Evolutionary conservation across 2,329 filamentous ascomycete species (phyloP).

Genomic region (Endothia cerciana): DNA sequence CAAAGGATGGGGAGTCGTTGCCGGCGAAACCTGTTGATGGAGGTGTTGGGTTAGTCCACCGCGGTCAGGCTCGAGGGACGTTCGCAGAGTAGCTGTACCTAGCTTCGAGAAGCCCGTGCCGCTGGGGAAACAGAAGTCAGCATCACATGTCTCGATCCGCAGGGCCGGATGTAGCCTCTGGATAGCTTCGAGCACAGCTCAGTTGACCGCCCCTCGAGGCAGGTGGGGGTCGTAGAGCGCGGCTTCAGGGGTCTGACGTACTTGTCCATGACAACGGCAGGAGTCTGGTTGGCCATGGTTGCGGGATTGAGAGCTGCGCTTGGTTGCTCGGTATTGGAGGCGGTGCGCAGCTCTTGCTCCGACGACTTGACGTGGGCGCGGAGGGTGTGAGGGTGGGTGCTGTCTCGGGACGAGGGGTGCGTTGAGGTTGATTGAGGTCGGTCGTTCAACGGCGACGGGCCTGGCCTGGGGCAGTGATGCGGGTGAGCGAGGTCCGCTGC

Average conservation of each 20-base stretch:
- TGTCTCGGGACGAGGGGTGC: conserved; percentile 18
- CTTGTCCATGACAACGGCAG: conserved; percentile 99
- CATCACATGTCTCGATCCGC: conserved; percentile 29
- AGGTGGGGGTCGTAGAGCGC: conserved; percentile 30
- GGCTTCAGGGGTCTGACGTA: conserved; percentile 60
- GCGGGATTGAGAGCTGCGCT: conserved; percentile 33
- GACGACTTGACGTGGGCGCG: conserved; percentile 5
- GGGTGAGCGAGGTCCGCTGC: conserved; percentile 15
- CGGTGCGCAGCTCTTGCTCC: conserved; percentile 29
- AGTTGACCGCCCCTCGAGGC: conserved; percentile 26
- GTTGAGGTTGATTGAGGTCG: conserved; percentile 6
- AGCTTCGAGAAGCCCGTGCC: conserved; percentile 99
- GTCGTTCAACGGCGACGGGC: conserved; percentile 13
- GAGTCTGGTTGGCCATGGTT: conserved; percentile 95
- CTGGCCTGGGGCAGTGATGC: conserved; percentile 18
- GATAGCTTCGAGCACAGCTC: conserved; percentile 31
- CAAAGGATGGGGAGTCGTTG: conserved; percentile 98
- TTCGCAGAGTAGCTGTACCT: conserved; percentile 60
- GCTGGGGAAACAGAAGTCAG: conserved; percentile 61
- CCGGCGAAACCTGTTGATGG: conserved; percentile 81
- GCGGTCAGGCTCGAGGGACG: conserved; percentile 15
- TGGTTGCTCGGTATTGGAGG: conserved; percentile 35
- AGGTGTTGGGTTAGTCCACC: conserved; percentile 33
- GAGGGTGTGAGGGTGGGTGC: conserved; percentile 14
- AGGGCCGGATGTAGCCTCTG: conserved; percentile 11